Evolutionary conservation across 306 rosid species (phyloP).

Genomic region (Astragalus glycyphyllos): DNA sequence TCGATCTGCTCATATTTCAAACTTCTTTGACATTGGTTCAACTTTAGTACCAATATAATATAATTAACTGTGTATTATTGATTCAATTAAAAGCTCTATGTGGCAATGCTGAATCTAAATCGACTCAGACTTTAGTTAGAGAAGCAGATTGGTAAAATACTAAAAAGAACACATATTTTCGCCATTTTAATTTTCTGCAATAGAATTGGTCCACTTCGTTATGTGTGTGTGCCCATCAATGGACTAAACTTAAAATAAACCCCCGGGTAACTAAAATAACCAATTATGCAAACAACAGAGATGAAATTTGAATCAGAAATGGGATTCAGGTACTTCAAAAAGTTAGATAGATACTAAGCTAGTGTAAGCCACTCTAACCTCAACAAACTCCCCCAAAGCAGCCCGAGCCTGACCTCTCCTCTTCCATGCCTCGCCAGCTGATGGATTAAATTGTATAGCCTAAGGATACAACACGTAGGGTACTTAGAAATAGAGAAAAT

Average conservation of each 20-base stretch:
- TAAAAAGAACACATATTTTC: slow-evolving; percentile 3
- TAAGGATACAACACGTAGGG: slow-evolving; percentile 47
- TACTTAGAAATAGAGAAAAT: slow-evolving; percentile 32
- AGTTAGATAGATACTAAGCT: slow-evolving; percentile 18
- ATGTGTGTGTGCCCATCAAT: slow-evolving; percentile 18
- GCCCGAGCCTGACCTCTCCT: slow-evolving; percentile 99
- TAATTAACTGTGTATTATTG: slow-evolving; percentile 11
- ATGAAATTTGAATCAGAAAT: slow-evolving; percentile 28
- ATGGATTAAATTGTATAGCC: slow-evolving; percentile 90
- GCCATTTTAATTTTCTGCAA: slow-evolving; percentile 18
- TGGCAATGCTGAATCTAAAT: slow-evolving; percentile 22
- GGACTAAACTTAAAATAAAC: slow-evolving; percentile 4
- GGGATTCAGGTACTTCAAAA: slow-evolving; percentile 4
- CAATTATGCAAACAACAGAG: slow-evolving; percentile 18
- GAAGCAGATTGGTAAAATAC: slow-evolving; percentile 19
- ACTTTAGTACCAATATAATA: slow-evolving; percentile 18
- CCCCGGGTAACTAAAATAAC: slow-evolving; percentile 33
- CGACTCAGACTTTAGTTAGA: slow-evolving; percentile 20
- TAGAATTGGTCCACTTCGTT: slow-evolving; percentile 21
- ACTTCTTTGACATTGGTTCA: not conserved
- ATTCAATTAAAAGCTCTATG: slow-evolving; percentile 32
- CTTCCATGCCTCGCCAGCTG: slow-evolving; percentile 98
- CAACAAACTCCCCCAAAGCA: slow-evolving; percentile 89
- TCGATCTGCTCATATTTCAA: slow-evolving; percentile 1
- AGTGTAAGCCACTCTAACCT: slow-evolving; percentile 61